A percentile compares a stretch with the other conserved stretches of the same genome.
phyloP scores from a whole-genome alignment of 176 grass and related monocot genomes.

The Pontederia crassipes region DNA sequence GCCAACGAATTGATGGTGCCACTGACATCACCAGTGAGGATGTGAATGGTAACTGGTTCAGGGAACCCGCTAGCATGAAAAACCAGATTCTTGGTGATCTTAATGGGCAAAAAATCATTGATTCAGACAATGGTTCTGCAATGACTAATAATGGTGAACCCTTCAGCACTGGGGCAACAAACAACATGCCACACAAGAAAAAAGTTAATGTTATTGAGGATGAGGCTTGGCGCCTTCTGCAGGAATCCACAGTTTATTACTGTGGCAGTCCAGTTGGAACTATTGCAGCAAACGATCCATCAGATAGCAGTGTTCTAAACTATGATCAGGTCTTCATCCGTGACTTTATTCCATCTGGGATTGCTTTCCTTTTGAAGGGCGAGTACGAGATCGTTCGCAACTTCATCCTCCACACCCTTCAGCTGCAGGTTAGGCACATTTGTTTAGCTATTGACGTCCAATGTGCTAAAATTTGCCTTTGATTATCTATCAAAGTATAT shows the following conservation, averaged over 20 bases:
- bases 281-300: conserved; percentile 78
- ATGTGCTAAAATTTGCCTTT: too few relatives aligned
- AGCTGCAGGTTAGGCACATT: conserved; percentile 55
- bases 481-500: background rate
- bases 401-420: conserved; percentile 86
- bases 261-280: conserved; percentile 75
- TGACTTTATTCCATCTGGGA: conserved; percentile 80
- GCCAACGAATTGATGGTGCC: conserved; percentile 32
- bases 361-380: conserved; percentile 82
- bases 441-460: too few relatives aligned
- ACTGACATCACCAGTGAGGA: conserved; percentile 28
- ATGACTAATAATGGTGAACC: conserved; percentile 6
- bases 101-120: conserved; percentile 24
- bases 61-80: conserved; percentile 28
- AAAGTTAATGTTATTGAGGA: conserved; percentile 43
- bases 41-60: conserved; percentile 35
- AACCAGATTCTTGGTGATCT: conserved; percentile 34
- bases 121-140: conserved; percentile 29
- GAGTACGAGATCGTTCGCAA: conserved; percentile 84
- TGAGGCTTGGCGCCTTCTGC: conserved; percentile 63
- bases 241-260: conserved; percentile 70
- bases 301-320: conserved; percentile 59
- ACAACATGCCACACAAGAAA: conserved; percentile 22
- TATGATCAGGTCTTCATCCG: conserved; percentile 90
- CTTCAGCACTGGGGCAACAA: conserved; percentile 1